Conservation (phyloP, 2,329 filamentous ascomycete genomes). For the Epicoccum sorghinum region DNA sequence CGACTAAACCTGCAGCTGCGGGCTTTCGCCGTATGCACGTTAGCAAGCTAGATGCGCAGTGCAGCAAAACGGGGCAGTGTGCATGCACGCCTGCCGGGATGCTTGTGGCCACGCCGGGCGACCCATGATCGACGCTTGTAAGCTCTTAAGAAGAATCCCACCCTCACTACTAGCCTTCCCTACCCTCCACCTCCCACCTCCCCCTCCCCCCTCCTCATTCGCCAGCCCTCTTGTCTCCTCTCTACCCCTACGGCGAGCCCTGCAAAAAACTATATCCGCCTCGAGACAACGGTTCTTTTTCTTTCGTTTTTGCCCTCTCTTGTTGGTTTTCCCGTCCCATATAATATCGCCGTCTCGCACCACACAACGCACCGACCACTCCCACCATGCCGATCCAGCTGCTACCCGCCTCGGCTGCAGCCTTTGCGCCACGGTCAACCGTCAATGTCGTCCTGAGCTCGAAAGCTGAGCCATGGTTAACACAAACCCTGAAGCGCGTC, state of each 20-base stretch:
- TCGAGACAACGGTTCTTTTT: constrained; percentile 41
- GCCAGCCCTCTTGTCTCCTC: constrained; percentile 46
- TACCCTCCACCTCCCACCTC: constrained; percentile 51
- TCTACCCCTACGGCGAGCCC: constrained; percentile 40
- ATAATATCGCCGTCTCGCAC: constrained; percentile 43
- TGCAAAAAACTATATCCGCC: constrained; percentile 45
- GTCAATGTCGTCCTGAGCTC: constrained; percentile 93
- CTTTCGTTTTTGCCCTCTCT: constrained; percentile 34
- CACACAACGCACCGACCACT: constrained; percentile 29
- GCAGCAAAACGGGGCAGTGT: constrained; percentile 48
- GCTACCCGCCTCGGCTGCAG: constrained; percentile 91
- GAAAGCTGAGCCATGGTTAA: constrained; percentile 96
- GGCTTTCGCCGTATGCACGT: constrained; percentile 46
- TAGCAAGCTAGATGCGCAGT: constrained; percentile 46
- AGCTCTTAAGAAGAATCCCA: constrained; percentile 46
- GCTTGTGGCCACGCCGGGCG: constrained; percentile 44
- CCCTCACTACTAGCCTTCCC: constrained; percentile 48
- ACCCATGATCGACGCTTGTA: constrained; percentile 42
- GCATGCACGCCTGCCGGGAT: constrained; percentile 44
- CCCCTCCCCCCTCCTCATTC: constrained; percentile 51
- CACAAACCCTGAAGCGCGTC: constrained; percentile 93
- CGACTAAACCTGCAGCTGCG: constrained; percentile 45
- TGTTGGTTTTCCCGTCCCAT: constrained; percentile 45
- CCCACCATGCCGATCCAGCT: constrained; percentile 83
- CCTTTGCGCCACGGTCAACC: constrained; percentile 91